Evolutionary conservation across 2,329 filamentous ascomycete species (phyloP).

Genomic region (Juglanconis sp.): DNA sequence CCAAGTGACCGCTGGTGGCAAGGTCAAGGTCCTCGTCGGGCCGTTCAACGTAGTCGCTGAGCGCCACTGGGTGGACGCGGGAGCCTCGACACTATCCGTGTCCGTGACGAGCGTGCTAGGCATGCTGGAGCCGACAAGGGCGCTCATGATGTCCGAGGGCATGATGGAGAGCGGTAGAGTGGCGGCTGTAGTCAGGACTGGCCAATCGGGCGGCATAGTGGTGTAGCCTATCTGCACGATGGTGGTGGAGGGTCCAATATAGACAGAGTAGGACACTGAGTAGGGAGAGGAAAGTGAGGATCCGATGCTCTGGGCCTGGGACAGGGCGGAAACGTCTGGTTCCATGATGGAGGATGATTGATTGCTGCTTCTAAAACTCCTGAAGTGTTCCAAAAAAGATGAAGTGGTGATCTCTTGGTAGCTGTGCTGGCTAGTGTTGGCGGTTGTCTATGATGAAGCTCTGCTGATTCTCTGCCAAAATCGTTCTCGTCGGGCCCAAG

Average conservation of each 20-base stretch:
- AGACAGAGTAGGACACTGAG: neutral
- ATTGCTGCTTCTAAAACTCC: neutral
- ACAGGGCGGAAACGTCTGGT: neutral
- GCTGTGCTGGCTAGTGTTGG: neutral
- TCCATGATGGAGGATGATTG: neutral
- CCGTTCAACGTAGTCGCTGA: neutral
- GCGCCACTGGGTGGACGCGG: neutral
- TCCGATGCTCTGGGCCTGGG: neutral
- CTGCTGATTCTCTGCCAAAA: neutral
- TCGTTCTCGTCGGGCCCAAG: too few relatives aligned
- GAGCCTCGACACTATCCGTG: neutral
- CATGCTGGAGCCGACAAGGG: constrained; percentile 2
- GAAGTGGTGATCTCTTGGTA: neutral
- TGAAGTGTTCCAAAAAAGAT: neutral
- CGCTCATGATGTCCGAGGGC: constrained; percentile 10
- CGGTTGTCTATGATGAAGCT: neutral
- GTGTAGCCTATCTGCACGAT: neutral
- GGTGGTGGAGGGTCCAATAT: neutral
- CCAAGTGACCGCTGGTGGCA: neutral
- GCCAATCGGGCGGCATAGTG: neutral
- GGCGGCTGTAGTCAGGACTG: neutral
- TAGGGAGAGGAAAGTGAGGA: too few relatives aligned
- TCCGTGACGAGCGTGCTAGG: constrained; percentile 11
- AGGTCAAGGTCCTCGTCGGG: neutral
- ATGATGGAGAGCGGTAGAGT: constrained; percentile 9